Percentiles rank a stretch among this genome's conserved stretches.
These are phyloP conservation scores for Xylariaceae sp. DNA, from an alignment of 2,329 filamentous ascomycete genomes.

Conservation along the genomic window DNA sequence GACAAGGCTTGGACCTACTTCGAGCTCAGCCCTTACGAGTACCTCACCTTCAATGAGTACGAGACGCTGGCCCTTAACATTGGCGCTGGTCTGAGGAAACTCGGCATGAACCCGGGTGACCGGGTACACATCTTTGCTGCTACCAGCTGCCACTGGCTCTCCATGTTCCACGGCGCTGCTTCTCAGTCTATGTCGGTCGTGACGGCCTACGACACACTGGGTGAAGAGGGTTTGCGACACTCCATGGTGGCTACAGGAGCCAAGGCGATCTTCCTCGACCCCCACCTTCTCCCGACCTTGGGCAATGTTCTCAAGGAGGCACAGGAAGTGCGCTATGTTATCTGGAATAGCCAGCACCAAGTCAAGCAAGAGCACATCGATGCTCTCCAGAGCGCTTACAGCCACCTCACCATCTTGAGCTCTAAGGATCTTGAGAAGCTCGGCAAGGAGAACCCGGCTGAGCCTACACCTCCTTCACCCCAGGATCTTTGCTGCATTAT, in stretches of 20 bases:
- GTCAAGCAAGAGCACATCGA: constrained; percentile 47
- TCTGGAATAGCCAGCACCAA: constrained; percentile 52
- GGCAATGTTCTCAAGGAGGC: constrained; percentile 50
- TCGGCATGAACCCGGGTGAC: constrained; percentile 65
- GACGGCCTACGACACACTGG: constrained; percentile 71
- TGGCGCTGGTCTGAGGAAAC: constrained; percentile 64
- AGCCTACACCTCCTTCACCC: constrained; percentile 62
- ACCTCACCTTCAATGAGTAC: constrained; percentile 72
- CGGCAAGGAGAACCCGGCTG: constrained; percentile 58
- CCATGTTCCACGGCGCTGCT: constrained; percentile 47
- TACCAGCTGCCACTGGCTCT: constrained; percentile 55
- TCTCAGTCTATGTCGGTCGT: constrained; percentile 78
- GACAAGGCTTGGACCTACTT: constrained; percentile 89
- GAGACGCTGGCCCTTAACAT: constrained; percentile 62
- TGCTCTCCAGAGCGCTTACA: constrained; percentile 45
- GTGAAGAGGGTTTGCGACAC: constrained; percentile 65
- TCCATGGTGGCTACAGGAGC: constrained; percentile 66
- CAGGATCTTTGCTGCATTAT: constrained; percentile 73
- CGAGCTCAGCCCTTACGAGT: constrained; percentile 74
- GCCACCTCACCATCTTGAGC: constrained; percentile 43
- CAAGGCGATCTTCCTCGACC: constrained; percentile 69
- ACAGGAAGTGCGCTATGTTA: constrained; percentile 45
- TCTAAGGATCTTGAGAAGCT: constrained; percentile 48
- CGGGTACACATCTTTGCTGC: constrained; percentile 75
- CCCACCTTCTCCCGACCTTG: constrained; percentile 58